Evolutionary conservation across 192 early-diverging fungal species (phyloP).

Genomic region (Gamsiella multidivaricata): DNA sequence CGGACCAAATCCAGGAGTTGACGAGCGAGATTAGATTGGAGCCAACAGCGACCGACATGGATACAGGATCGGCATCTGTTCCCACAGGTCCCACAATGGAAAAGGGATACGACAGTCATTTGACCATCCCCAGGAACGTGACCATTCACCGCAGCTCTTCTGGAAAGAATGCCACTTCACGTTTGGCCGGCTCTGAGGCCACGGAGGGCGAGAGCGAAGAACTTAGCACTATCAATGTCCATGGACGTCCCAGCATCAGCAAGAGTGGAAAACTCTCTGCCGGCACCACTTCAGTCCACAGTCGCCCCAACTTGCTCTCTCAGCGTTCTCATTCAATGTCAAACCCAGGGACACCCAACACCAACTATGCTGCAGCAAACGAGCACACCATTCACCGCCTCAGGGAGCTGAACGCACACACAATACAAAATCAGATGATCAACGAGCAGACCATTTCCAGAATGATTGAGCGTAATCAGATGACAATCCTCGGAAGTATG

Average conservation of each 20-base stretch:
- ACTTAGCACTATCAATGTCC: constrained; percentile 12
- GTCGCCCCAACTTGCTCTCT: constrained; percentile 40
- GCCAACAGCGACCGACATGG: constrained; percentile 43
- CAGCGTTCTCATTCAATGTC: constrained; percentile 44
- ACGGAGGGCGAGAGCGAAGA: not conserved
- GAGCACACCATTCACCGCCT: constrained; percentile 64
- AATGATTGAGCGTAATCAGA: constrained; percentile 75
- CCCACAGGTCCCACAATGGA: constrained; percentile 10
- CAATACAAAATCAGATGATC: constrained; percentile 66
- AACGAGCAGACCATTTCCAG: constrained; percentile 79
- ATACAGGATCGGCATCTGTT: constrained; percentile 2
- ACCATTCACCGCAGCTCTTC: constrained; percentile 11
- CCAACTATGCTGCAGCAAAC: constrained; percentile 40
- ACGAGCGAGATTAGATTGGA: constrained; percentile 55
- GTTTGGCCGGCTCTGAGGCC: constrained; percentile 9
- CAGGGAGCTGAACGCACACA: constrained; percentile 63
- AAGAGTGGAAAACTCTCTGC: constrained; percentile 7
- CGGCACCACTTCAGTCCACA: constrained; percentile 3
- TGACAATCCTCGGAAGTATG: constrained; percentile 65
- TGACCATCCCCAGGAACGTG: constrained; percentile 24
- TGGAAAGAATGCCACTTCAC: constrained; percentile 6
- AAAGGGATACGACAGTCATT: constrained; percentile 13
- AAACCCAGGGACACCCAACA: constrained; percentile 20
- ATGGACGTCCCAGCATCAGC: constrained; percentile 12
- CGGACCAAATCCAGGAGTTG: constrained; percentile 58